phyloP scores from a whole-genome alignment of 805 yeast genomes.

The Soucietia sequanensis region DNA sequence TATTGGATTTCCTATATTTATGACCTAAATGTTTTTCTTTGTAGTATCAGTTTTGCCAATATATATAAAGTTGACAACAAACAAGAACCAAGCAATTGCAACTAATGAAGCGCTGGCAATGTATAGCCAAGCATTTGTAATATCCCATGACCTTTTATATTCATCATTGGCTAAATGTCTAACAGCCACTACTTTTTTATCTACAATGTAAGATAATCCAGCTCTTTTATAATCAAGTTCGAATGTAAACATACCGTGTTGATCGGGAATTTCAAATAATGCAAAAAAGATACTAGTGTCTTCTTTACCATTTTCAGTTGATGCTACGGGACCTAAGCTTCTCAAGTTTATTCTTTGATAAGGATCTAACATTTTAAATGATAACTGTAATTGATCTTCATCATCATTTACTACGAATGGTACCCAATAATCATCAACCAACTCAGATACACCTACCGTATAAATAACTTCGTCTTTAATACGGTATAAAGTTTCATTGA shows the following conservation, averaged over 20 bases:
- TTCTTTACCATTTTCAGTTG: slow-evolving; percentile 33
- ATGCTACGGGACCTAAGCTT: slow-evolving; percentile 38
- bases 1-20: too few relatives aligned
- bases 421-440: slow-evolving; percentile 56
- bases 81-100: slow-evolving; percentile 70
- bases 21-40: slow-evolving; percentile 29
- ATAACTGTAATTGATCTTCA: slow-evolving; percentile 70
- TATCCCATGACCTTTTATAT: slow-evolving; percentile 88
- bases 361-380: slow-evolving; percentile 90
- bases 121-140: slow-evolving; percentile 92
- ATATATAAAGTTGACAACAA: slow-evolving; percentile 63
- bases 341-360: slow-evolving; percentile 76
- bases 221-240: slow-evolving; percentile 72
- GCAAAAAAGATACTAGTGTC: slow-evolving; percentile 50
- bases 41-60: slow-evolving; percentile 26
- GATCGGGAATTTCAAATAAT: slow-evolving; percentile 81
- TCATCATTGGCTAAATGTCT: slow-evolving; percentile 96
- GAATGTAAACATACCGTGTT: slow-evolving; percentile 94
- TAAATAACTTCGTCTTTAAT: slow-evolving; percentile 70
- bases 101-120: slow-evolving; percentile 69
- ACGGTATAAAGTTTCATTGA: slow-evolving; percentile 53
- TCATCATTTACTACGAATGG: slow-evolving; percentile 48
- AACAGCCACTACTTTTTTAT: slow-evolving; percentile 71
- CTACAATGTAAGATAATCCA: slow-evolving; percentile 69
- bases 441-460: slow-evolving; percentile 48